These are phyloP conservation scores for Datura wrightii DNA, from an alignment of 257 asterid genomes.

Conservation along the genomic window DNA sequence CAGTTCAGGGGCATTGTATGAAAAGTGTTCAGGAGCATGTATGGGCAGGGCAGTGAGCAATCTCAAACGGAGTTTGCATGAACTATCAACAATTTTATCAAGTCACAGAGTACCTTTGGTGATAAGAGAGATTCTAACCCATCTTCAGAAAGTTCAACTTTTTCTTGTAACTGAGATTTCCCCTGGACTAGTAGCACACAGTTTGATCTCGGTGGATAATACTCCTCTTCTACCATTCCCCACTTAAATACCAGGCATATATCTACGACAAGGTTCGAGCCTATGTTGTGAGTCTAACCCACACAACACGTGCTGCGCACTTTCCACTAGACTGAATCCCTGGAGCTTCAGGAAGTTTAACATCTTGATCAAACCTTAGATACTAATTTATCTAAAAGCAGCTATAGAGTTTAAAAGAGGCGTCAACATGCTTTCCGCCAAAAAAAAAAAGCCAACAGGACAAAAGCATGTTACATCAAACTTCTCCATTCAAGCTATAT, in stretches of 20 bases:
- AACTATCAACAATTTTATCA: neutral
- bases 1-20: neutral
- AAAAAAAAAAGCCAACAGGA: neutral
- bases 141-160: conserved; percentile 2
- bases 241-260: neutral
- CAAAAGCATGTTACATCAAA: neutral
- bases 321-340: neutral
- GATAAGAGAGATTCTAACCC: neutral
- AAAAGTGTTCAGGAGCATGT: neutral
- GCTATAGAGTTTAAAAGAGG: neutral
- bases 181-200: neutral
- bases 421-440: neutral
- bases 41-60: neutral
- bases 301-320: neutral
- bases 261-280: neutral
- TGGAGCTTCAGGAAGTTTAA: conserved; percentile 1
- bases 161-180: conserved; percentile 3
- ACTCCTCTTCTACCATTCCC: neutral
- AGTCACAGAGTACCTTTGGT: neutral
- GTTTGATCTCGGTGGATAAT: neutral
- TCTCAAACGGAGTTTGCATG: neutral
- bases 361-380: neutral
- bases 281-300: neutral
- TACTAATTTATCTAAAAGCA: neutral
- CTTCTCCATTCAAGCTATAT: neutral